Percentiles rank a stretch among this genome's conserved stretches.
phyloP scores from a whole-genome alignment of 257 asterid species.

The Cinchona pubescens region DNA sequence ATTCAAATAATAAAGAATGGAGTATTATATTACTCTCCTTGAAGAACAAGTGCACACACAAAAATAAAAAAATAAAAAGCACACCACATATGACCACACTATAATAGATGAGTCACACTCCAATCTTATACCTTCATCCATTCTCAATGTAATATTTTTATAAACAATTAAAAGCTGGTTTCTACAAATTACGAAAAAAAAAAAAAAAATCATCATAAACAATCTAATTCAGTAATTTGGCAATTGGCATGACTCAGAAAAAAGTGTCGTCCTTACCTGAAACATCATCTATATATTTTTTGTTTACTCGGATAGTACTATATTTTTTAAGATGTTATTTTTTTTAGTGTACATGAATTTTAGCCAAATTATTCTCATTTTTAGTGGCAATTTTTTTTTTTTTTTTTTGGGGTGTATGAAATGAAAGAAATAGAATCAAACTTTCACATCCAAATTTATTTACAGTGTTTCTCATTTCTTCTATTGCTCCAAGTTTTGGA shows the following conservation, averaged over 20 bases:
- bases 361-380: not conserved
- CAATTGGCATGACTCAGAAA: not conserved
- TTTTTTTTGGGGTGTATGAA: too few relatives aligned
- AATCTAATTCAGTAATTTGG: too few relatives aligned
- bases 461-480: too few relatives aligned
- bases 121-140: not conserved
- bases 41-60: not conserved
- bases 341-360: not conserved
- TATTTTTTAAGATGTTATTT: not conserved
- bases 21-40: not conserved
- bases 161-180: not conserved
- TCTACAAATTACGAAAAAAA: not conserved
- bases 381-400: too few relatives aligned
- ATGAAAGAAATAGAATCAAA: too few relatives aligned
- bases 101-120: constrained; percentile 11
- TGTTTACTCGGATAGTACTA: constrained; percentile 1
- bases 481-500: too few relatives aligned
- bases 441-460: too few relatives aligned
- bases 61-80: not conserved
- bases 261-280: constrained; percentile 17
- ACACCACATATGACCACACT: constrained; percentile 13
- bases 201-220: not conserved
- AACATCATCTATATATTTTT: constrained; percentile 10
- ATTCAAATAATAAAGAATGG: constrained; percentile 2
- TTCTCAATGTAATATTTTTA: not conserved